Evolutionary conservation across 371 early-diverging fungal species (phyloP), one percentile per base, ranked within the genome.

Genomic region (Haplosporangium sp.): DNA sequence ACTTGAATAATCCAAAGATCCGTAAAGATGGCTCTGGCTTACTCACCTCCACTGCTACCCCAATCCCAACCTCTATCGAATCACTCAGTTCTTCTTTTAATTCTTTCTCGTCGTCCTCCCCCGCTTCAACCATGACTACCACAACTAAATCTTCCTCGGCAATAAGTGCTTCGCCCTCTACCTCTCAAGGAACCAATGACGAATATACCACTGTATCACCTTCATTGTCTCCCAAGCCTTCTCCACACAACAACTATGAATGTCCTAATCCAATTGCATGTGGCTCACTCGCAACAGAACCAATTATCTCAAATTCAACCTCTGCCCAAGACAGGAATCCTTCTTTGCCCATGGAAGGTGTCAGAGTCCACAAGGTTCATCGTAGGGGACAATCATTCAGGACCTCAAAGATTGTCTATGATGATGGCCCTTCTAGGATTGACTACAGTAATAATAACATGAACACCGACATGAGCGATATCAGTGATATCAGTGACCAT

Each of bases 1-100:
- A 78, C 47, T 70, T 77, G 58, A 69, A 65, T 69, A 69, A 72
- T 48, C 72, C 72, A 27, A 73, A 67, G 66, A 70, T 69, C 55
- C 53, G 71, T 11, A 71, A 69, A 44, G 76, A 76, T 55, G 76
- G 76, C 42, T 53, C 73, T 19, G 73, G 74, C 50, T 61, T 73
- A 55, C 65, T 73, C 63, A 70, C 67, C n/a, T 42, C 64, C 37
- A 69, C 70, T 35, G 70, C 74, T 6, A 78, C 74, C 13, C 69
- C 63, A 7, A 67, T 73, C 47, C 53, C 70, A 27, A 37, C 52
- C 4, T 4, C 67, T 27, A 27, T 27, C 27, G 27, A 27, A 53
- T 45, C 68, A n/a, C 15, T 58, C 1, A 9, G 63, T 42, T 4
- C 65, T 42, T 4, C 65, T 35, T 34, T 61, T 34, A n/a, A 56